Conservation (phyloP, 768 basidiomycete species). For the Pleurotus sapidus region DNA sequence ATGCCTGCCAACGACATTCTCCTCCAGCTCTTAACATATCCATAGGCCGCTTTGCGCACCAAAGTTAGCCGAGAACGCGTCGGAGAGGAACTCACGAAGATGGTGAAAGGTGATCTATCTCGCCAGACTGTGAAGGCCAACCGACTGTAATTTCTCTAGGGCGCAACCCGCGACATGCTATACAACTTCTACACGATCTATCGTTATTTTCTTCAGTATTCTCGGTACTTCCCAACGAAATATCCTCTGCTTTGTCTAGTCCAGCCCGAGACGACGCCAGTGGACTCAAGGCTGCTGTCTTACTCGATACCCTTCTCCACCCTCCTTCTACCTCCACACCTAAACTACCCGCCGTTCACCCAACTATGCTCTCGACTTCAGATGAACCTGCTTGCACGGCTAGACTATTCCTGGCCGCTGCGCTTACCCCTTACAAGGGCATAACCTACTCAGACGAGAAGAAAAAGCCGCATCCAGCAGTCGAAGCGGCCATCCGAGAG, state of each 20-base stretch:
- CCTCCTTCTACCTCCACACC: slow-evolving; percentile 19
- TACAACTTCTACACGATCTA: slow-evolving; percentile 72
- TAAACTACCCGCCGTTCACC: slow-evolving; percentile 42
- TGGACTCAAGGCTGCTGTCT: slow-evolving; percentile 53
- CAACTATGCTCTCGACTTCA: slow-evolving; percentile 38
- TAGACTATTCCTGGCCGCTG: slow-evolving; percentile 77
- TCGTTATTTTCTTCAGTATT: slow-evolving; percentile 70
- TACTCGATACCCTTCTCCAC: slow-evolving; percentile 52
- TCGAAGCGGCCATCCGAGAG: slow-evolving; percentile 75
- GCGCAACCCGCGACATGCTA: slow-evolving; percentile 67
- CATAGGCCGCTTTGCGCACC: slow-evolving; percentile 59
- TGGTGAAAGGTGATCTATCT: slow-evolving; percentile 69
- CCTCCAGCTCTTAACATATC: too few relatives aligned
- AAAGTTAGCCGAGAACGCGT: slow-evolving; percentile 92
- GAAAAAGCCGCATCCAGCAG: slow-evolving; percentile 52
- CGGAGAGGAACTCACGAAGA: slow-evolving; percentile 91
- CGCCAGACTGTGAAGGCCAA: background rate
- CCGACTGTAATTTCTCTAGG: slow-evolving; percentile 39
- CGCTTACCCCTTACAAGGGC: slow-evolving; percentile 67
- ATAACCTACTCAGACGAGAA: slow-evolving; percentile 64
- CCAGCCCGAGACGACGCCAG: slow-evolving; percentile 31
- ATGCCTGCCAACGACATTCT: too few relatives aligned
- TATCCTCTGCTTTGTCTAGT: slow-evolving; percentile 41
- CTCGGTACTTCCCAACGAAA: slow-evolving; percentile 44
- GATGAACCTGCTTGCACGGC: slow-evolving; percentile 39